phyloP scores from a whole-genome alignment of 129 eudicot genomes.

The Flaveria linearis region DNA sequence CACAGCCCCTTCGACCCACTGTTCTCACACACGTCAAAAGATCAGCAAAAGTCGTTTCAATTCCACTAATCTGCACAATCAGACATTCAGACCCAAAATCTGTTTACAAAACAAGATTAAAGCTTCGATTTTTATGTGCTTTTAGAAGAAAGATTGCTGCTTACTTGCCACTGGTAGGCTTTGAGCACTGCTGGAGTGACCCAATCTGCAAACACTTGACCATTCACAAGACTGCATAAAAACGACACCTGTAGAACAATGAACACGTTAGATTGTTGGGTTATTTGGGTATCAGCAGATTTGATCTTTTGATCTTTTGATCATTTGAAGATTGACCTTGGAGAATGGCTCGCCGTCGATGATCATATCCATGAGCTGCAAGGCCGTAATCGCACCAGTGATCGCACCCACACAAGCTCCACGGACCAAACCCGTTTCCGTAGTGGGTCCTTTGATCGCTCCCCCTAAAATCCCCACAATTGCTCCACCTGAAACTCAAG shows the following conservation, averaged over 20 bases:
- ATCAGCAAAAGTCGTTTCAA: constrained; percentile 51
- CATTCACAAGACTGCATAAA: constrained; percentile 69
- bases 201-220: constrained; percentile 81
- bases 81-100: neutral
- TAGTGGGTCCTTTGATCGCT: constrained; percentile 74
- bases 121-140: no score
- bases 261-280: no score
- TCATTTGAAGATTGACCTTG: constrained; percentile 44
- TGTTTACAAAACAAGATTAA: no score
- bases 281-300: no score
- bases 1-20: constrained; percentile 50
- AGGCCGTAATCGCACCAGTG: constrained; percentile 72
- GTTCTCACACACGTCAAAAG: constrained; percentile 55
- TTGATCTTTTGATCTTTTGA: no score
- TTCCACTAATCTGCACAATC: constrained; percentile 47
- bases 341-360: constrained; percentile 68
- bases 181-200: constrained; percentile 82
- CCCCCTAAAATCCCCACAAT: constrained; percentile 63
- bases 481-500: constrained; percentile 62
- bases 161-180: constrained; percentile 91
- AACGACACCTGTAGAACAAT: constrained; percentile 56
- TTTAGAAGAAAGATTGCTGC: neutral
- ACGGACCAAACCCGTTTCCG: constrained; percentile 70
- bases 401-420: constrained; percentile 74
- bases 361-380: constrained; percentile 69